Conservation (phyloP, 2,329 filamentous ascomycete genomes). For the Fusarium acutatum region DNA sequence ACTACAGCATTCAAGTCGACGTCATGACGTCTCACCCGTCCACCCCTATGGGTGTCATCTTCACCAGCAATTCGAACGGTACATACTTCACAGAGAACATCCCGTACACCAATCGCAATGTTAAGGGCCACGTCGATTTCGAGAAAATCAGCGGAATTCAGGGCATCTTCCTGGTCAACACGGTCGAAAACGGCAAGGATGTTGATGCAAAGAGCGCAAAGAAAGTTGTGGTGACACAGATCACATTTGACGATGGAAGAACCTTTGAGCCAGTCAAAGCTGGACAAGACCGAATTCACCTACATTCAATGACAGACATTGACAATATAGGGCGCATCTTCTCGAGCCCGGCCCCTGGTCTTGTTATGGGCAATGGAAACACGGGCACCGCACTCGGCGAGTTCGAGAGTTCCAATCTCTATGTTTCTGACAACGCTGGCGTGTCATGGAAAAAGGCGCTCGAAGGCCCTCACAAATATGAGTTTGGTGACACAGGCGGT, state of each 20-base stretch:
- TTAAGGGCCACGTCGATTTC: conserved; percentile 83
- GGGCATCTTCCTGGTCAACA: conserved; percentile 90
- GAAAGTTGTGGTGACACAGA: conserved; percentile 80
- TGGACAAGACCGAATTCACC: conserved; percentile 76
- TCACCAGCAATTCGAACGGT: conserved; percentile 97
- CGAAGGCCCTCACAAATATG: conserved; percentile 89
- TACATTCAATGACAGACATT: conserved; percentile 91
- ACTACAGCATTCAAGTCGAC: conserved; percentile 97
- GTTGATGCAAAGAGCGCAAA: conserved; percentile 63
- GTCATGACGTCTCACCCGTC: conserved; percentile 76
- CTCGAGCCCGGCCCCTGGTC: conserved; percentile 90
- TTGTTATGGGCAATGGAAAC: conserved; percentile 95
- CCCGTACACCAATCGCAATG: conserved; percentile 89
- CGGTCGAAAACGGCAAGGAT: conserved; percentile 85
- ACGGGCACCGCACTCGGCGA: conserved; percentile 76
- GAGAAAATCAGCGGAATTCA: conserved; percentile 93
- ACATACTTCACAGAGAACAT: conserved; percentile 94
- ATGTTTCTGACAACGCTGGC: conserved; percentile 90
- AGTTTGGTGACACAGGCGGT: conserved; percentile 93
- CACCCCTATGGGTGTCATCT: conserved; percentile 83
- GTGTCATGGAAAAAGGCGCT: conserved; percentile 80
- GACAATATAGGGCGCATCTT: conserved; percentile 87
- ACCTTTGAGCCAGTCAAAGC: conserved; percentile 80
- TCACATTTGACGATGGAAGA: conserved; percentile 95
- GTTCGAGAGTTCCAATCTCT: conserved; percentile 81